phyloP scores from a whole-genome alignment of 1,284 basidiomycete species.

The Apiotrichum mycotoxinovorans region DNA sequence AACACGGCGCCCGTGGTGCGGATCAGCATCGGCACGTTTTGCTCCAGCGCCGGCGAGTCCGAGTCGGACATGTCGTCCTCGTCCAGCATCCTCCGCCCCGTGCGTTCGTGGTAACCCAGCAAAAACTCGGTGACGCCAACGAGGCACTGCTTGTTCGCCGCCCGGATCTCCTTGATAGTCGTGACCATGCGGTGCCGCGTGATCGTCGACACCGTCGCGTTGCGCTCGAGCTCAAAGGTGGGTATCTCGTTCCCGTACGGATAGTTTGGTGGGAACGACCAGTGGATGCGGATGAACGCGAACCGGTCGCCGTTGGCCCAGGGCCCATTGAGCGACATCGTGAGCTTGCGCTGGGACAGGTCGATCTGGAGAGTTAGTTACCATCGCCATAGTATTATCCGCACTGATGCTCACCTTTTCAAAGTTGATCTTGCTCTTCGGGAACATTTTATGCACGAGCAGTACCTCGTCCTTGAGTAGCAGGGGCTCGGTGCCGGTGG shows the following conservation, averaged over 20 bases:
- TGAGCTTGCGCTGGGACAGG: slow-evolving; percentile 72
- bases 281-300: slow-evolving; percentile 71
- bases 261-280: slow-evolving; percentile 81
- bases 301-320: slow-evolving; percentile 70
- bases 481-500: slow-evolving; percentile 48
- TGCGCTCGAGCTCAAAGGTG: slow-evolving; percentile 74
- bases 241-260: slow-evolving; percentile 68
- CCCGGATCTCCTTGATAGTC: slow-evolving; percentile 66
- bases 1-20: slow-evolving; percentile 56
- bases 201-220: slow-evolving; percentile 70
- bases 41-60: slow-evolving; percentile 38
- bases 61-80: slow-evolving; percentile 38
- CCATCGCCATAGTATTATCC: not conserved
- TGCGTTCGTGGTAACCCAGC: slow-evolving; percentile 55
- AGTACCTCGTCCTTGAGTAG: slow-evolving; percentile 81
- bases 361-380: slow-evolving; percentile 60
- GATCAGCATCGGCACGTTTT: slow-evolving; percentile 42
- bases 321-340: slow-evolving; percentile 80
- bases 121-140: slow-evolving; percentile 76
- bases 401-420: slow-evolving; percentile 65
- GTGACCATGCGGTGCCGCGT: slow-evolving; percentile 71
- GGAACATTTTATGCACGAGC: slow-evolving; percentile 66
- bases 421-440: slow-evolving; percentile 67
- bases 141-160: slow-evolving; percentile 68
- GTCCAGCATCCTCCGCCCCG: slow-evolving; percentile 39